Conservation (phyloP, 1,139 yeast species). For the Yamadazyma blattariae region DNA sequence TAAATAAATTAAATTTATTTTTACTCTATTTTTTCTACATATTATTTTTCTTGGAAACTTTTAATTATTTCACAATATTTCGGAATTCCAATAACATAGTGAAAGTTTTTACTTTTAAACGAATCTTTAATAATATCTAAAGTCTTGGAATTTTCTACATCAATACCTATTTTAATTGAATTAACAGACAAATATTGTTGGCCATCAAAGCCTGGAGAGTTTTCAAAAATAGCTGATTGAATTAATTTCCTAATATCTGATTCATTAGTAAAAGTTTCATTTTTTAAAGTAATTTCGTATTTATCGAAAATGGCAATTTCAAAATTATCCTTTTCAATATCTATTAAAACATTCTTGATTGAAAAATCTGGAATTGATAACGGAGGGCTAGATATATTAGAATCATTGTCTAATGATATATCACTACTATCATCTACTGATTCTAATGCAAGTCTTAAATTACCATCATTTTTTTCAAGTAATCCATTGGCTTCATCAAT, state of each 20-base stretch:
- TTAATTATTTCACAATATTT: slow-evolving; percentile 4
- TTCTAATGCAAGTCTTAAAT: slow-evolving; percentile 2
- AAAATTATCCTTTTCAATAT: neutral
- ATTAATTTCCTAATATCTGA: neutral
- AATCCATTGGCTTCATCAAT: slow-evolving; percentile 3
- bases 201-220: neutral
- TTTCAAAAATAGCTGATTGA: neutral
- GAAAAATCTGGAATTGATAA: neutral
- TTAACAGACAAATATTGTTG: neutral
- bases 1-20: too few species aligned
- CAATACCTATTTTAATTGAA: slow-evolving; percentile 2
- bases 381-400: slow-evolving; percentile 1
- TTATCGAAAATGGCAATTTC: slow-evolving; percentile 2
- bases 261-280: neutral
- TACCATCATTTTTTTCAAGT: slow-evolving; percentile 3
- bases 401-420: neutral
- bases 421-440: slow-evolving; percentile 1
- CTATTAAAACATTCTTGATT: slow-evolving; percentile 1
- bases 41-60: slow-evolving; percentile 1
- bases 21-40: too few species aligned
- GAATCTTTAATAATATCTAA: neutral
- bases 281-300: neutral
- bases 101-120: neutral
- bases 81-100: slow-evolving; percentile 3
- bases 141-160: neutral